Evolutionary conservation across 2,329 filamentous ascomycete species (phyloP), one percentile per base, ranked within the genome.

Genomic region (Amauroascus verrucosus): DNA sequence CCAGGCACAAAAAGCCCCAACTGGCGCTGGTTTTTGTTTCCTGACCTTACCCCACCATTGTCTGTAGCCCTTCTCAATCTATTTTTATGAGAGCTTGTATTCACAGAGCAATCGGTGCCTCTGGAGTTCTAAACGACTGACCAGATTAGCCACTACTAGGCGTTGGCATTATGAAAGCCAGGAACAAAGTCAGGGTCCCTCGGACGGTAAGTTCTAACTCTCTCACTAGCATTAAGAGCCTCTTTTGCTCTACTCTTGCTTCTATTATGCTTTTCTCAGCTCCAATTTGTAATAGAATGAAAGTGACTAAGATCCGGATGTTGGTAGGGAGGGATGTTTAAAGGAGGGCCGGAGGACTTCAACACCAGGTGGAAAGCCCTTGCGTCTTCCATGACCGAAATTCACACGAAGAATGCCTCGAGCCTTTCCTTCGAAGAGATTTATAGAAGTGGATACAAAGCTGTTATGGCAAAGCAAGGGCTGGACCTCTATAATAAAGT

Each of bases 401-500:
- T 98, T 48, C 90, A 97, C 72, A 86, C 83, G 54, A 90, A 94
- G 67, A 93, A 95, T 67, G 89, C 89, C 56, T 94, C 89, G 8
- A 78, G 79, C 14, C 80, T 98, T 1, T 95, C 90, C 0, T 98
- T 96, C 72, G 93, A 98, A 69, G 86, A 95, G 64, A 80, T 98
- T 0, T 98, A 98, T 71, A 85, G 93, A 54, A 86, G 86, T 52
- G 87, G 88, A 4, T 98, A 98, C 72, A 91, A 93, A 67, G 87
- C 97, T 18, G 91, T 97, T 0, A 73, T 96, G 33, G 86, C 85
- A 70, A 94, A 91, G 72, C 85, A 89, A 61, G 90, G 90, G 24
- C 81, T 86, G 32, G 75, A 83, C 9, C 77, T 98, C 1, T 97
- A 97, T 69, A 79, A 85, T 4, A 77, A 80, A 8, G 89, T 97